These are phyloP conservation scores for Umbelopsis sp. DNA, from an alignment of 192 early-diverging fungal genomes.

Conservation along the genomic window DNA sequence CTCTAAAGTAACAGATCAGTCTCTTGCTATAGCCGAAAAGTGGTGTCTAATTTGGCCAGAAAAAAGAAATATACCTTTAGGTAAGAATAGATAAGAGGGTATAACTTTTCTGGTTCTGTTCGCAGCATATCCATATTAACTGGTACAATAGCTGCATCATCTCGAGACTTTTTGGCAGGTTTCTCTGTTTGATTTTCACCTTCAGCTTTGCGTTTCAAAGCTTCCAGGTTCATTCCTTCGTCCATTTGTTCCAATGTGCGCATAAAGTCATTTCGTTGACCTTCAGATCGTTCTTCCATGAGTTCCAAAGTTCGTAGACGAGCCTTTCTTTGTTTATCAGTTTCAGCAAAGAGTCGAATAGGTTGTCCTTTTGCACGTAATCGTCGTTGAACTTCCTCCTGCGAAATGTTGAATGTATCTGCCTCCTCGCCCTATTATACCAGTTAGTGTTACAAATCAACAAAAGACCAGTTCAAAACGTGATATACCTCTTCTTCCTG, in stretches of 20 bases:
- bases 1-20: slow-evolving; percentile 40
- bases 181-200: slow-evolving; percentile 47
- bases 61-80: slow-evolving; percentile 54
- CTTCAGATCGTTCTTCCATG: slow-evolving; percentile 78
- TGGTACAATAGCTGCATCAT: slow-evolving; percentile 54
- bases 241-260: slow-evolving; percentile 83
- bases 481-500: slow-evolving; percentile 26
- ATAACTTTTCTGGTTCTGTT: slow-evolving; percentile 73
- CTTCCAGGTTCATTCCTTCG: slow-evolving; percentile 73
- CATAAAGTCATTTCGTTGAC: slow-evolving; percentile 93
- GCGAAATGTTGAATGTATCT: slow-evolving; percentile 56
- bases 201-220: slow-evolving; percentile 61
- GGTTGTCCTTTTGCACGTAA: slow-evolving; percentile 87
- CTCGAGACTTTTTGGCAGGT: slow-evolving; percentile 46
- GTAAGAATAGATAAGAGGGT: slow-evolving; percentile 78
- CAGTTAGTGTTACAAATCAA: neutral
- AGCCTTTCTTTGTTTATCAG: slow-evolving; percentile 71
- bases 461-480: no score
- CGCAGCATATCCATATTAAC: slow-evolving; percentile 76
- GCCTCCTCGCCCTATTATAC: slow-evolving; percentile 17
- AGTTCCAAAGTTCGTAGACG: slow-evolving; percentile 83
- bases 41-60: neutral
- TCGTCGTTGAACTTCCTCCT: slow-evolving; percentile 78
- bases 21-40: neutral
- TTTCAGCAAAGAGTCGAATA: slow-evolving; percentile 92